Conservation (phyloP, 768 basidiomycete genomes). For the Russula sp. region DNA sequence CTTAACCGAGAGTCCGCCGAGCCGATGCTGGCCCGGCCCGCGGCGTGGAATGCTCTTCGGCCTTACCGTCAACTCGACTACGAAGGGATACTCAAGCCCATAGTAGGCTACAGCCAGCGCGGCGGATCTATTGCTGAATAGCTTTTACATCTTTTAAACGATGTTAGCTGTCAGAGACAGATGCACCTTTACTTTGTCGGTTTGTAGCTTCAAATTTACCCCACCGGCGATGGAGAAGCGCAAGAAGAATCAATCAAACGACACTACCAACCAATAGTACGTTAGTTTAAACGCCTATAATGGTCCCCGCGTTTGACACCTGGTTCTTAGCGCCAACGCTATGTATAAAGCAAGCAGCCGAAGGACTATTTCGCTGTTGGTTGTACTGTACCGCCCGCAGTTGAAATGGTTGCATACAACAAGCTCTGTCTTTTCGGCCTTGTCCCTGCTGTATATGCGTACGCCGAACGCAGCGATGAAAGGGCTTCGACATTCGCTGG, state of each 20-base stretch:
- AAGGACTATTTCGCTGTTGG: no score
- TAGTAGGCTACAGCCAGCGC: no score
- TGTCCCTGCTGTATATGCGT: not conserved
- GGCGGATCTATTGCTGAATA: no score
- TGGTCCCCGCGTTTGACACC: not conserved
- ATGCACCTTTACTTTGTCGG: not conserved
- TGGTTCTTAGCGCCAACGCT: not conserved
- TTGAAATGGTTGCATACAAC: not conserved
- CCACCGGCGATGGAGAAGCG: not conserved
- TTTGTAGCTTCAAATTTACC: not conserved
- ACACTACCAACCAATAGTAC: no score
- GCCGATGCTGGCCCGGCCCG: no score
- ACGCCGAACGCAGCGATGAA: not conserved
- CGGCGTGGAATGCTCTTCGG: no score
- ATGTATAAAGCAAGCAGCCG: not conserved
- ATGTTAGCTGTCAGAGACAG: not conserved
- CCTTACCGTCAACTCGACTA: no score
- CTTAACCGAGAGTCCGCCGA: no score
- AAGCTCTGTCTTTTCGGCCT: constrained; percentile 6
- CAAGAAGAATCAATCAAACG: no score
- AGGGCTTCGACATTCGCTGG: constrained; percentile 40
- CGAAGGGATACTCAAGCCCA: no score
- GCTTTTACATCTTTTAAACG: not conserved
- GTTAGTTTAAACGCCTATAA: not conserved
- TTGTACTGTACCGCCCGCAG: no score